phyloP scores from a whole-genome alignment of 306 rosid genomes.

The Fragaria vesca region DNA sequence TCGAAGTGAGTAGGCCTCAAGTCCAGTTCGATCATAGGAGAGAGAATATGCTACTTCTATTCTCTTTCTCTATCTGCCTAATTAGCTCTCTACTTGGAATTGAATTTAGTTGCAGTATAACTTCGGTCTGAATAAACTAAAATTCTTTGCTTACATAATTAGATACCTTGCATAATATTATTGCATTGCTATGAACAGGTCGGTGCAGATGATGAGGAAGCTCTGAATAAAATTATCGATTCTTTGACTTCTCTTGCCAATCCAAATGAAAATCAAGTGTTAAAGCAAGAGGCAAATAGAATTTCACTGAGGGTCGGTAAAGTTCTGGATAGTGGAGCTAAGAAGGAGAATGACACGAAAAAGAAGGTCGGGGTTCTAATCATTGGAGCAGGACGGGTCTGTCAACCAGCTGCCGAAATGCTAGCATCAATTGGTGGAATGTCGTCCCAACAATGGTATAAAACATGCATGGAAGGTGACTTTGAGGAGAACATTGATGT shows the following conservation, averaged over 20 bases:
- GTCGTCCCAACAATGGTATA: conserved; percentile 44
- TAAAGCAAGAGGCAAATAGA: conserved; percentile 45
- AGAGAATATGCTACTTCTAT: neutral
- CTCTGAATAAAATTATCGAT: conserved; percentile 72
- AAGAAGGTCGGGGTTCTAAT: conserved; percentile 71
- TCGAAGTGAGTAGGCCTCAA: conserved; percentile 65
- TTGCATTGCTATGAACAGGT: conserved; percentile 57
- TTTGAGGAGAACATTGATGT: conserved; percentile 56
- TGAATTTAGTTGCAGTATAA: neutral
- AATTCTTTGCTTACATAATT: neutral
- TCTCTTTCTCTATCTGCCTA: neutral
- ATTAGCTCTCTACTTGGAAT: neutral
- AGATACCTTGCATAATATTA: conserved; percentile 7
- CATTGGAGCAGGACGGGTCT: conserved; percentile 95
- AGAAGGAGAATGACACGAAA: conserved; percentile 41
- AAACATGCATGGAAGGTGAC: conserved; percentile 52
- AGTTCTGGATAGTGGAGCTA: conserved; percentile 44
- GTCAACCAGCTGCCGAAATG: conserved; percentile 87
- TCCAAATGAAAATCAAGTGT: conserved; percentile 36
- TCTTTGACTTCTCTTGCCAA: conserved; percentile 75
- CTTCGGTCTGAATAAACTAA: neutral
- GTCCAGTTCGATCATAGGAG: conserved; percentile 19
- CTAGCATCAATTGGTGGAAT: conserved; percentile 58
- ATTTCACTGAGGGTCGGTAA: conserved; percentile 65
- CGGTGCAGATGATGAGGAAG: conserved; percentile 68